Percentiles rank a stretch among this genome's conserved stretches.
Evolutionary conservation across 2,329 filamentous ascomycete species (phyloP).

Genomic region (Cercospora zeina): DNA sequence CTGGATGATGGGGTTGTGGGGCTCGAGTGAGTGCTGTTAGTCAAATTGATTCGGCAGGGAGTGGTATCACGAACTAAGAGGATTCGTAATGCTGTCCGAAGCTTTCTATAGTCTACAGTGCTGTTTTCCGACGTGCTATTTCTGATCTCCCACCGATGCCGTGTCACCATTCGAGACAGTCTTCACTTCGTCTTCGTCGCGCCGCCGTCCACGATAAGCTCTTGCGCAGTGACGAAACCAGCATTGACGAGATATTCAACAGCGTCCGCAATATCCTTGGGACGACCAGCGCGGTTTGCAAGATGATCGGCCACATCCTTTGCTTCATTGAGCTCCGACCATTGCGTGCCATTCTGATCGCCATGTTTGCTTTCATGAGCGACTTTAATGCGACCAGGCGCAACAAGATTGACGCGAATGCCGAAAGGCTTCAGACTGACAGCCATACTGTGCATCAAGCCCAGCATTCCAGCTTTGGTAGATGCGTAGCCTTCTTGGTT

Average conservation of each 20-base stretch:
- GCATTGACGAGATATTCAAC: slow-evolving; percentile 45
- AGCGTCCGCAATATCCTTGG: slow-evolving; percentile 48
- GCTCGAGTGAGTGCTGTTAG: slow-evolving; percentile 4
- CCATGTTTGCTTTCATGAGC: slow-evolving; percentile 45
- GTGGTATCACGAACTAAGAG: neutral
- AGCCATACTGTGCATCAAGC: slow-evolving; percentile 53
- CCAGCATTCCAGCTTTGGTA: slow-evolving; percentile 52
- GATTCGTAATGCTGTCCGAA: neutral
- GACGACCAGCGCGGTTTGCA: slow-evolving; percentile 52
- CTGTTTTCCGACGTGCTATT: neutral
- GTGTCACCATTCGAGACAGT: neutral
- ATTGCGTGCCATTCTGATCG: slow-evolving; percentile 45
- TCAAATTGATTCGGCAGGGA: slow-evolving; percentile 2
- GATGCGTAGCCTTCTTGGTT: slow-evolving; percentile 54
- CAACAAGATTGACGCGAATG: slow-evolving; percentile 51
- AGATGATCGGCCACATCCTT: slow-evolving; percentile 52
- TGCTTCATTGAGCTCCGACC: slow-evolving; percentile 46
- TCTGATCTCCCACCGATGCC: neutral
- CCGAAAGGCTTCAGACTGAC: slow-evolving; percentile 45
- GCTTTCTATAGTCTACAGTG: neutral
- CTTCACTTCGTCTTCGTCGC: slow-evolving; percentile 42
- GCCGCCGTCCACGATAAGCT: slow-evolving; percentile 48
- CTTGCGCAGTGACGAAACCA: slow-evolving; percentile 49
- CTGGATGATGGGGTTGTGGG: no score
- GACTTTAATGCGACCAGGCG: slow-evolving; percentile 55